Base-by-base conservation (phyloP, 768 basidiomycete species). In the Boletus tomentosulus region DNA sequence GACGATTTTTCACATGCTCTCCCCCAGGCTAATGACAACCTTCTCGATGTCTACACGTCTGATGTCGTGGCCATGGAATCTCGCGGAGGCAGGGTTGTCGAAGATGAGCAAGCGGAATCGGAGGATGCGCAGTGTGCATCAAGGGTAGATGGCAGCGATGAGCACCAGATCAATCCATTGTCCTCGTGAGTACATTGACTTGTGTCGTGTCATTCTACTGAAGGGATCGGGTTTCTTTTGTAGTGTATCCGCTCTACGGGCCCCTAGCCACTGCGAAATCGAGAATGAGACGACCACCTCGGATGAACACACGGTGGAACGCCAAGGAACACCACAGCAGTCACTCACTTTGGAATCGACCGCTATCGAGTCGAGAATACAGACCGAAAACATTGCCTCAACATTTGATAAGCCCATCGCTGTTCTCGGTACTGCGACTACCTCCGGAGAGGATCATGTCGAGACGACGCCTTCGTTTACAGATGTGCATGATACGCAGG, bases 141-240 rank as follows among this genome's bases (percentile, higher is more conserved):
- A 28, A 28, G 24, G 24, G 19, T 42, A 5, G 30, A 31, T 11
- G n/a, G 16, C 5, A 4, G 9, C n/a, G 31, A 38, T 22, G 9
- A 28, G 0, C 35, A 30, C 2, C 22, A 15, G 34, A n/a, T 35
- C 3, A 10, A 27, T 19, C 3, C 12, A 6, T 11, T 30, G 6
- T 28, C 46, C 16, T 22, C 41, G 57, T 59, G 47, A 60, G 59
- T 38, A 10, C 39, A 31, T 8, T 34, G 11, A 15, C 13, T 12
- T 19, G 4, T n/a, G 11, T 27, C 19, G 5, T 10, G 27, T 5
- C 5, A 3, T 28, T 22, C n/a, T 28, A 25, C 22, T 52, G 27
- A 48, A 34, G 9, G 5, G 9, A 58, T 12, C 5, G 12, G 11
- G 11, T 35, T 22, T 30, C 30, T 3, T 47, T 46, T 47, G 19